Conservation (phyloP, 2,329 filamentous ascomycete species). For the Botryosphaeria agaves region DNA sequence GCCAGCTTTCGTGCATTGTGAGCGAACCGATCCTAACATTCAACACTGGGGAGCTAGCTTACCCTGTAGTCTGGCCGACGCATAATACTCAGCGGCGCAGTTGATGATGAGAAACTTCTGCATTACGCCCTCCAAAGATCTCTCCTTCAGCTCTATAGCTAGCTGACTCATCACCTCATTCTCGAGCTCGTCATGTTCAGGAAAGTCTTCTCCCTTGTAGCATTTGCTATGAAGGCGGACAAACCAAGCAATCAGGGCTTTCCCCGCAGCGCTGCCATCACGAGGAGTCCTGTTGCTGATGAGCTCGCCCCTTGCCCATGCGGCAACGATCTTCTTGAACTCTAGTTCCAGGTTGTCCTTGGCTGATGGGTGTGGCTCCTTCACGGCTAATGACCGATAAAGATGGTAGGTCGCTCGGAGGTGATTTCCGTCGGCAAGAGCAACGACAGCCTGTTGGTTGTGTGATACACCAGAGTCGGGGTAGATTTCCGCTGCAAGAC, state of each 20-base stretch:
- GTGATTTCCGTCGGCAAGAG: slow-evolving; percentile 59
- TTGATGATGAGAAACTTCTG: slow-evolving; percentile 75
- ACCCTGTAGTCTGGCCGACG: slow-evolving; percentile 43
- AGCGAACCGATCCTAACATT: slow-evolving; percentile 14
- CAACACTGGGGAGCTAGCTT: slow-evolving; percentile 9
- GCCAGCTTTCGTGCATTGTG: slow-evolving; percentile 11
- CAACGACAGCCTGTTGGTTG: slow-evolving; percentile 81
- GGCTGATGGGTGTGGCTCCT: slow-evolving; percentile 58
- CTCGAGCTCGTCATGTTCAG: slow-evolving; percentile 65
- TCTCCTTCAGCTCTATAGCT: slow-evolving; percentile 52
- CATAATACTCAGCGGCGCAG: slow-evolving; percentile 65
- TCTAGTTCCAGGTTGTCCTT: slow-evolving; percentile 62
- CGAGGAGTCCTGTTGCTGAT: slow-evolving; percentile 21
- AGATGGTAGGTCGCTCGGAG: slow-evolving; percentile 79
- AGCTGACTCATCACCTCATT: slow-evolving; percentile 69
- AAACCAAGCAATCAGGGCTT: slow-evolving; percentile 64
- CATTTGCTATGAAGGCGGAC: slow-evolving; percentile 72
- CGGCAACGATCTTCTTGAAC: slow-evolving; percentile 47
- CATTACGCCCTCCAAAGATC: slow-evolving; percentile 45
- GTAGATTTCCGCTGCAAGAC: slow-evolving; percentile 60
- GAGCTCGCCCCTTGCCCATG: slow-evolving; percentile 38
- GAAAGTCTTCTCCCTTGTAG: slow-evolving; percentile 59
- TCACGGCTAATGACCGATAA: slow-evolving; percentile 63
- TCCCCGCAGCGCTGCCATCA: slow-evolving; percentile 35
- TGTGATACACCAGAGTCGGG: slow-evolving; percentile 68